Evolutionary conservation across 2,329 filamentous ascomycete genomes (phyloP), one percentile per base, ranked within the genome.

Genomic region (Pestalotiopsis sp.): DNA sequence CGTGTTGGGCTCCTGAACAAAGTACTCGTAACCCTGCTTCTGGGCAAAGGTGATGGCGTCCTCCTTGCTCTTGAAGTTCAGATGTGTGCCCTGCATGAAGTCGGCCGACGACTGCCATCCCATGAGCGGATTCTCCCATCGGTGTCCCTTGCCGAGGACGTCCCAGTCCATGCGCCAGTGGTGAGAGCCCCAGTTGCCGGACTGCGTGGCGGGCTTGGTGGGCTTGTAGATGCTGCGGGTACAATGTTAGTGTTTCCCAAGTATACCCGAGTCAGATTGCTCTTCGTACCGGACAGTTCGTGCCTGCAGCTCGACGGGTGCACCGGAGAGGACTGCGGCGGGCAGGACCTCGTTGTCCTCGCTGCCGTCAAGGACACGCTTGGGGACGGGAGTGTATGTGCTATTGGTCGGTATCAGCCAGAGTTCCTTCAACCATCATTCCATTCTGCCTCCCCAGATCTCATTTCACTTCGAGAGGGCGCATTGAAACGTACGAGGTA

Each of bases 161-260:
- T 99, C 96, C 96, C 96, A 99, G 81, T 99, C 96, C 94, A 99
- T 97, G 65, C 95, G 92, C 96, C 96, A 99, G 77, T 92, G 89
- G 79, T 93, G 90, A 68, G 89, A 85, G 78, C 93, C 91, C 92
- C 93, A 97, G 75, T 90, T 89, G 72, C 96, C 95, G 41, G 95
- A 98, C 83, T 99, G 96, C 58, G 95, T 98, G 45, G 96, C 95
- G n/a, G 96, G 90, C 84, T 99, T 99, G 68, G 93, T 79, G 64
- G 94, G 94, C 76, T 92, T 90, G 86, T 93, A 98, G 82, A 99
- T 99, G 78, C 95, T 98, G 78, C 69, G 45, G 23, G 7, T 49
- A 23, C 5, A 31, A 31, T 11, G 56, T 71, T 40, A 71, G 68
- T 5, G 23, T 49, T 14, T 12, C 5, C 40, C 65, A 45, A n/a